These are phyloP conservation scores for Globisporangium takayamanum DNA, from an alignment of 352 stramenopile genomes.

Conservation along the genomic window DNA sequence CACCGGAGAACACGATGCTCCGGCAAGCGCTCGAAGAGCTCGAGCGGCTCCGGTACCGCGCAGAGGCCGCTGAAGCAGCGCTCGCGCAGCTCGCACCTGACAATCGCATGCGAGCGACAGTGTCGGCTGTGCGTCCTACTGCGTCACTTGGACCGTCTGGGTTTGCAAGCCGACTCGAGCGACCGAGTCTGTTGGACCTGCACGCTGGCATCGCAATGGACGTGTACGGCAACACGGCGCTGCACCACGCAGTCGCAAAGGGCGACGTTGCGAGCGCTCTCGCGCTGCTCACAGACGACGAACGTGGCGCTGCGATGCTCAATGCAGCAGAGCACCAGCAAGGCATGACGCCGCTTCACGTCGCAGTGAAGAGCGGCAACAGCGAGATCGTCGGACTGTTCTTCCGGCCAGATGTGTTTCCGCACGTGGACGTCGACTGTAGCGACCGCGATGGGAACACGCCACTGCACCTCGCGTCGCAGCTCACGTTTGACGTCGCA, in stretches of 20 bases:
- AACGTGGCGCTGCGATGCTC: conserved; percentile 36
- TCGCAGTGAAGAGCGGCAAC: conserved; percentile 49
- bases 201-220: conserved; percentile 27
- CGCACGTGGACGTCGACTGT: conserved; percentile 54
- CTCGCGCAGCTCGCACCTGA: conserved; percentile 22
- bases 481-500: conserved; percentile 52
- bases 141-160: too few species aligned
- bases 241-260: conserved; percentile 39
- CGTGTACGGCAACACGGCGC: conserved; percentile 47
- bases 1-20: conserved; percentile 23
- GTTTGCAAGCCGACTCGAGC: background rate
- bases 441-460: conserved; percentile 69
- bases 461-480: conserved; percentile 52
- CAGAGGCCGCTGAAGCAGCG: conserved; percentile 54
- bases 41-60: conserved; percentile 48
- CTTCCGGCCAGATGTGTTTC: conserved; percentile 68
- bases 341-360: conserved; percentile 55
- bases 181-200: background rate
- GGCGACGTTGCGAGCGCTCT: conserved; percentile 44
- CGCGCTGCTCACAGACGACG: conserved; percentile 36
- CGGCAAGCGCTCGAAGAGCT: conserved; percentile 45
- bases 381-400: conserved; percentile 68
- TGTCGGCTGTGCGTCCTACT: background rate
- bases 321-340: conserved; percentile 46
- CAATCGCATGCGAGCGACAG: background rate